Conservation (phyloP, 108 stramenopile species). For the Schizochytrium sp. region DNA sequence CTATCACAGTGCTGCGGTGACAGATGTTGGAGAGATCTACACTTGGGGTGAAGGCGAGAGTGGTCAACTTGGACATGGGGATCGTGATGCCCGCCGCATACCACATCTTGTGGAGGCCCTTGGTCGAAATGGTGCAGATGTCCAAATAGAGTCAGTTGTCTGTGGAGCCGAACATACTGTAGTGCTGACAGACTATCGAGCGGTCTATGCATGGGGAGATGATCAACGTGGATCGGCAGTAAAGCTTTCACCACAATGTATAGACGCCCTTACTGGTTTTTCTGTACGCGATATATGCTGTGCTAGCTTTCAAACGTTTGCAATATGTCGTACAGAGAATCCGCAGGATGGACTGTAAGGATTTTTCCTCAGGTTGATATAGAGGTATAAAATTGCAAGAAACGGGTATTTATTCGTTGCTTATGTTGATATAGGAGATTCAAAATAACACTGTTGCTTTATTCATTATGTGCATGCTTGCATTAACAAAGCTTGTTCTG, state of each 20-base stretch:
- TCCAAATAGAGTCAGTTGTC: not conserved
- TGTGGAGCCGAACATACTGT: not conserved
- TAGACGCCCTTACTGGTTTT: conserved; percentile 21
- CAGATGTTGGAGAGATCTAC: conserved; percentile 70
- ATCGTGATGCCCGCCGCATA: conserved; percentile 57
- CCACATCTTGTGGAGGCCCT: conserved; percentile 62
- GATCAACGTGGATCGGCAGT: not conserved
- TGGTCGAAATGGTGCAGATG: conserved; percentile 33
- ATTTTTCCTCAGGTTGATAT: not conserved
- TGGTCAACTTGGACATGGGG: conserved; percentile 75
- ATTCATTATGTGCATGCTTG: too few species aligned
- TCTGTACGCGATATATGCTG: conserved; percentile 30
- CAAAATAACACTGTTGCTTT: too few species aligned
- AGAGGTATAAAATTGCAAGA: not conserved
- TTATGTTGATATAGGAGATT: not conserved
- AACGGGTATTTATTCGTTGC: not conserved
- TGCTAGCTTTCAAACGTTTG: not conserved
- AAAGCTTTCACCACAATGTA: not conserved
- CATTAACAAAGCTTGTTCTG: too few species aligned
- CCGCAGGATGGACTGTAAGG: conserved; percentile 46
- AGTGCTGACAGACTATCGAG: not conserved
- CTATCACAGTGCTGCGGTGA: conserved; percentile 69
- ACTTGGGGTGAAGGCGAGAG: conserved; percentile 62
- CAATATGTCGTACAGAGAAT: not conserved
- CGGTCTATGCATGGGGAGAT: conserved; percentile 47